These are phyloP conservation scores for Blastocystis sp. DNA, from an alignment of 352 stramenopile genomes.

Conservation along the genomic window DNA sequence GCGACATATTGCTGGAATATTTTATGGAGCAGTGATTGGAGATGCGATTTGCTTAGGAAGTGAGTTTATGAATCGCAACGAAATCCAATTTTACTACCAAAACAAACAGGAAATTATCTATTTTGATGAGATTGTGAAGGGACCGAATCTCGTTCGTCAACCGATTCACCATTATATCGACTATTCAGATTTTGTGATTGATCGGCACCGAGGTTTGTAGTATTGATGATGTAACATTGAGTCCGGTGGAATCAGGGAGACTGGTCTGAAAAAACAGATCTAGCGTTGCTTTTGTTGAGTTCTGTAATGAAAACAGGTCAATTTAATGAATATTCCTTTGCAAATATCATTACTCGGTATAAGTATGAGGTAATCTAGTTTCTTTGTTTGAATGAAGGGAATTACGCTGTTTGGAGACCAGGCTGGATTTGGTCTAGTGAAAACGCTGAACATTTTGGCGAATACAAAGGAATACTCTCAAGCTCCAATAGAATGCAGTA, in stretches of 20 bases:
- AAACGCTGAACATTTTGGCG: conserved; percentile 43
- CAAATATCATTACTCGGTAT: conserved; percentile 48
- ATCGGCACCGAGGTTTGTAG: conserved; percentile 17
- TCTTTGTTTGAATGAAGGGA: background rate
- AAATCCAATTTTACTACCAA: conserved; percentile 22
- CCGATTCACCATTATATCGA: background rate
- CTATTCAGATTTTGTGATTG: background rate
- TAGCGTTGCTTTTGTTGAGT: conserved; percentile 3
- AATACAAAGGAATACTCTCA: conserved; percentile 9
- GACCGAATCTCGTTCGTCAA: background rate
- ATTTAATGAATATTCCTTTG: conserved; percentile 42
- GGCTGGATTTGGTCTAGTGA: conserved; percentile 21
- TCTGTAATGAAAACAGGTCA: background rate
- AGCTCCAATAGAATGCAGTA: conserved; percentile 13
- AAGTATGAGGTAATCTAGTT: background rate
- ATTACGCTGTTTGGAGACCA: conserved; percentile 20
- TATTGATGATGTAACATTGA: background rate
- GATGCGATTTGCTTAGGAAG: conserved; percentile 38
- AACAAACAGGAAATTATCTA: background rate
- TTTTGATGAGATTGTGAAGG: background rate
- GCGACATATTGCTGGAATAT: background rate
- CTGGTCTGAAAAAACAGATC: conserved; percentile 43
- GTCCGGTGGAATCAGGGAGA: conserved; percentile 32
- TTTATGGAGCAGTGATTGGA: conserved; percentile 16
- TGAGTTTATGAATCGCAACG: conserved; percentile 23